Evolutionary conservation across 148 eudicot species (phyloP).

Genomic region (Limonium bicolor): DNA sequence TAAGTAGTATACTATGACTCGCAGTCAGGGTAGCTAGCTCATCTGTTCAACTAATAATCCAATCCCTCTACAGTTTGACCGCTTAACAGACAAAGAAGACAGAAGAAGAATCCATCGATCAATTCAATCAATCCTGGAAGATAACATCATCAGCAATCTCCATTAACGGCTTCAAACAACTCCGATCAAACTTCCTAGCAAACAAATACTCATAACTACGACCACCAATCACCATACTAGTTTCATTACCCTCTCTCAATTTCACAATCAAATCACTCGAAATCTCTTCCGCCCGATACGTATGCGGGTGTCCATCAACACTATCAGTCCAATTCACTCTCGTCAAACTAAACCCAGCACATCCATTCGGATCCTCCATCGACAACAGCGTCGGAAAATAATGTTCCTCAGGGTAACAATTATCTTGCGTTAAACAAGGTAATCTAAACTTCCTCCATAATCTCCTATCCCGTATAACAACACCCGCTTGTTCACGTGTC

Average conservation of each 20-base stretch:
- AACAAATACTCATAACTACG: constrained; percentile 25
- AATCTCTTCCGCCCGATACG: constrained; percentile 24
- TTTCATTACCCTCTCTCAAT: constrained; percentile 19
- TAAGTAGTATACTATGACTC: no score
- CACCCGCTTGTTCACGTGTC: constrained; percentile 22
- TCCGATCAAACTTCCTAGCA: constrained; percentile 45
- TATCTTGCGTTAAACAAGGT: constrained; percentile 29
- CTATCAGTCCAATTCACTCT: constrained; percentile 50
- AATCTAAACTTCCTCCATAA: constrained; percentile 41
- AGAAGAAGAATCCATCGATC: no score
- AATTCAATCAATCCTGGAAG: constrained; percentile 32
- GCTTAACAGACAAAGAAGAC: no score
- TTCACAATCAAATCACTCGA: constrained; percentile 23
- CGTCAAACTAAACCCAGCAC: constrained; percentile 34
- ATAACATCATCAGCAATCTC: constrained; percentile 31
- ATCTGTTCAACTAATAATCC: no score
- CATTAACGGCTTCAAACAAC: constrained; percentile 42
- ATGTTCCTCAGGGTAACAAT: constrained; percentile 62
- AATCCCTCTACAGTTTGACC: no score
- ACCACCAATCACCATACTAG: no score
- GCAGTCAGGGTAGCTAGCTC: no score
- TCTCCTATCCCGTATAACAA: constrained; percentile 25
- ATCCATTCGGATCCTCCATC: constrained; percentile 41
- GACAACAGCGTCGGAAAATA: constrained; percentile 51
- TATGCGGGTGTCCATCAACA: constrained; percentile 38